Evolutionary conservation across 805 yeast genomes (phyloP).

Genomic region (Scheffersomyces stipitis): DNA sequence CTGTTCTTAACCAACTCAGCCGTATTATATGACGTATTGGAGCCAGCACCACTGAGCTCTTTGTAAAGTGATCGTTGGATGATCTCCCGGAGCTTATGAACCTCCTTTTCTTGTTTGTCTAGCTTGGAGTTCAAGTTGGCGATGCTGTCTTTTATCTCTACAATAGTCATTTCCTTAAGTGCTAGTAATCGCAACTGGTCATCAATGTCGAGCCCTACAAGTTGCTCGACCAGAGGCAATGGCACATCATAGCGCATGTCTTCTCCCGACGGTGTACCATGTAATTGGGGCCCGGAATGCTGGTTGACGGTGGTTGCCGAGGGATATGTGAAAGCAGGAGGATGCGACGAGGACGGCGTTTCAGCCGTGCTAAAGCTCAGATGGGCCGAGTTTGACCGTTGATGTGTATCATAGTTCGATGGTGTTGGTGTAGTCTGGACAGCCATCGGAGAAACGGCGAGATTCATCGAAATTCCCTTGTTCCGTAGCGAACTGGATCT

Average conservation of each 20-base stretch:
- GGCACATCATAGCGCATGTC: conserved; percentile 28
- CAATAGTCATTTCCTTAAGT: conserved; percentile 63
- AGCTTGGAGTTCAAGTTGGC: conserved; percentile 42
- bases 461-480: conserved; percentile 33
- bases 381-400: not conserved
- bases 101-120: conserved; percentile 45
- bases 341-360: not conserved
- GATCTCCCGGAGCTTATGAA: conserved; percentile 47
- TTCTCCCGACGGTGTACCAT: conserved; percentile 7
- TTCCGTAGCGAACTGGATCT: conserved; percentile 14
- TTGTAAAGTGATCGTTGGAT: conserved; percentile 47
- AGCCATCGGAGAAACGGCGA: conserved; percentile 29
- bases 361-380: too few relatives aligned
- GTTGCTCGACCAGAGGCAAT: conserved; percentile 31
- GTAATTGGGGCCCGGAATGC: conserved; percentile 4
- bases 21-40: conserved; percentile 1
- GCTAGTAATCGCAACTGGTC: conserved; percentile 62
- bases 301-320: not conserved
- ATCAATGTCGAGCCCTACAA: conserved; percentile 41
- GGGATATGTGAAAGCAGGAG: not conserved
- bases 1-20: conserved; percentile 6
- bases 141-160: conserved; percentile 61
- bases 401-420: not conserved
- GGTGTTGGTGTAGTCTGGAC: conserved; percentile 1
- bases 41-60: conserved; percentile 28